Percentiles rank a stretch among this genome's conserved stretches.
phyloP scores from a whole-genome alignment of 768 basidiomycete species.

The Lactarius psammicola region DNA sequence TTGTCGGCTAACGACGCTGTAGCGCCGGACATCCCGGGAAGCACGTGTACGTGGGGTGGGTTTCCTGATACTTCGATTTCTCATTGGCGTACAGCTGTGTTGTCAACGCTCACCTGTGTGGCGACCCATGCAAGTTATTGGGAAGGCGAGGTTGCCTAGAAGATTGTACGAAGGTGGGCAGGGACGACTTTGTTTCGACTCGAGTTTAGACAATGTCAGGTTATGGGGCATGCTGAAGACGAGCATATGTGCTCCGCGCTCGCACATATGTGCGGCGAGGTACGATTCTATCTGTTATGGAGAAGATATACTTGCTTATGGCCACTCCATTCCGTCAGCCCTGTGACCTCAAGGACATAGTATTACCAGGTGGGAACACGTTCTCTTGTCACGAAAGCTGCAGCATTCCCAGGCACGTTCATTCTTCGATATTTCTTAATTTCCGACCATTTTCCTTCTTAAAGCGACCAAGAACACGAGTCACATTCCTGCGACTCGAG shows the following conservation, averaged over 20 bases:
- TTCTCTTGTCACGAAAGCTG: conserved; percentile 25
- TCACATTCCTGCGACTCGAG: conserved; percentile 51
- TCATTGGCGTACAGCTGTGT: conserved; percentile 44
- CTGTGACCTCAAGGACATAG: conserved; percentile 21
- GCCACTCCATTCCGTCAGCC: conserved; percentile 7
- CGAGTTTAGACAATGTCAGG: conserved; percentile 35
- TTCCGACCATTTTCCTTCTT: no score
- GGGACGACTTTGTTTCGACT: not conserved
- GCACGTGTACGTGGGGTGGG: conserved; percentile 46
- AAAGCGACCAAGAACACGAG: conserved; percentile 46
- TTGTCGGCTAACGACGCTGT: not conserved
- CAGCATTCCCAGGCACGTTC: conserved; percentile 8
- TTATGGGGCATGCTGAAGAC: conserved; percentile 45
- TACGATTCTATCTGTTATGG: conserved; percentile 26
- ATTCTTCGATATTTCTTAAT: not conserved
- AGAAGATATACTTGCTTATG: no score
- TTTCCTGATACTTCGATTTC: not conserved
- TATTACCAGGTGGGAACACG: conserved; percentile 1
- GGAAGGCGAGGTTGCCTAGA: conserved; percentile 52
- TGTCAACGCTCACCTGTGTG: conserved; percentile 49
- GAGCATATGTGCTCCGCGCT: conserved; percentile 55
- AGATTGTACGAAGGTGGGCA: conserved; percentile 51
- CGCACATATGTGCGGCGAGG: conserved; percentile 58
- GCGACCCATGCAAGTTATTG: conserved; percentile 46
- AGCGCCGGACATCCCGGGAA: conserved; percentile 58